Conservation (phyloP, 2,329 filamentous ascomycete genomes). For the Fulvia fulva region DNA sequence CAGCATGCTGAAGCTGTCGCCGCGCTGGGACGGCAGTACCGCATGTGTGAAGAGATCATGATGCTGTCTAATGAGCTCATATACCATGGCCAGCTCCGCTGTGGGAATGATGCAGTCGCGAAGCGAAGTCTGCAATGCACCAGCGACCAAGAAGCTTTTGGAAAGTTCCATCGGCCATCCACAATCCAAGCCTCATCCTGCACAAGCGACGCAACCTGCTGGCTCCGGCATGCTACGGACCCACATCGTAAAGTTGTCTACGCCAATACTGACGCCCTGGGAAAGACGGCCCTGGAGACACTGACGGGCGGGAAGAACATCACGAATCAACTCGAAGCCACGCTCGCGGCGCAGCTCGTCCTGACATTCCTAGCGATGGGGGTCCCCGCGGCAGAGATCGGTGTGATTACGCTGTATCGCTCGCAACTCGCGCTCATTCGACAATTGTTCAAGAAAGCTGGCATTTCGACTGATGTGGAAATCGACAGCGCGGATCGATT, state of each 20-base stretch:
- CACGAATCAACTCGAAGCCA: constrained; percentile 80
- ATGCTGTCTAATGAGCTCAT: constrained; percentile 87
- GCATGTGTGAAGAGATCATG: constrained; percentile 98
- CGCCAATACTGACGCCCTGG: constrained; percentile 79
- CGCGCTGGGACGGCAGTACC: constrained; percentile 91
- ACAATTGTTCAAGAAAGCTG: constrained; percentile 53
- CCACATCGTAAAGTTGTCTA: constrained; percentile 75
- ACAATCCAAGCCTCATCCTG: constrained; percentile 3
- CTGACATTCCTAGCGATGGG: constrained; percentile 72
- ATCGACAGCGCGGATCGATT: constrained; percentile 97
- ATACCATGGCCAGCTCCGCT: constrained; percentile 85
- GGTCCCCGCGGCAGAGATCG: constrained; percentile 71
- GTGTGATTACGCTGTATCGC: constrained; percentile 95
- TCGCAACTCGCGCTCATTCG: constrained; percentile 83
- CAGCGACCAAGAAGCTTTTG: constrained; percentile 33
- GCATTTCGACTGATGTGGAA: constrained; percentile 61
- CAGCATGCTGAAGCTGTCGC: constrained; percentile 82
- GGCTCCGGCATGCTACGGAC: constrained; percentile 68
- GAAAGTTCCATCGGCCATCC: constrained; percentile 29
- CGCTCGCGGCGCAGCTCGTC: constrained; percentile 74
- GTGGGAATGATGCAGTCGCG: constrained; percentile 75
- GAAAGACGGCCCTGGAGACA: constrained; percentile 63
- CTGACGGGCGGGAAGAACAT: constrained; percentile 63
- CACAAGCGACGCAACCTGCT: constrained; percentile 52
- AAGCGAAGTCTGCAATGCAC: constrained; percentile 65